phyloP scores from a whole-genome alignment of 73 alveolate genomes.

The Paraurostyla sp. region DNA sequence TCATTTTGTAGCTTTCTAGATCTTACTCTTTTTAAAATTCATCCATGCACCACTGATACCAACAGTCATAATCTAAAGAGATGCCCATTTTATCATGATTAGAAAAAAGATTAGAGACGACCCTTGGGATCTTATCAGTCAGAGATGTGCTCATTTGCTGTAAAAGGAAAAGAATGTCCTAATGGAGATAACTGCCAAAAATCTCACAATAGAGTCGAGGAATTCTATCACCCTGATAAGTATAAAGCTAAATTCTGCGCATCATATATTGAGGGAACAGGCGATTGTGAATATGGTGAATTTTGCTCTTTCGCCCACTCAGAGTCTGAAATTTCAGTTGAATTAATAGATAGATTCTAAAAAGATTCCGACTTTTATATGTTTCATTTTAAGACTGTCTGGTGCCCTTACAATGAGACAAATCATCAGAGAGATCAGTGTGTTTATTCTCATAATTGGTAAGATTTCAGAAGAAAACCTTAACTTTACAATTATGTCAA shows the following conservation, averaged over 20 bases:
- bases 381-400: conserved; percentile 76
- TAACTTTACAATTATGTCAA: conserved; percentile 58
- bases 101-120: conserved; percentile 80
- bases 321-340: conserved; percentile 81
- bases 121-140: conserved; percentile 70
- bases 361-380: conserved; percentile 75
- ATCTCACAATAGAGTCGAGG: conserved; percentile 71
- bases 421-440: conserved; percentile 78
- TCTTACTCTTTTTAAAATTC: conserved; percentile 73
- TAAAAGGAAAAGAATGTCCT: conserved; percentile 63
- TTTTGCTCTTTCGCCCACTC: conserved; percentile 91
- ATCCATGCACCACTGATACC: conserved; percentile 76
- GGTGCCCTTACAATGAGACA: conserved; percentile 80
- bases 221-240: conserved; percentile 69
- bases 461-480: conserved; percentile 87
- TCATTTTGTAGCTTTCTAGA: conserved; percentile 69
- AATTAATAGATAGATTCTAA: conserved; percentile 68
- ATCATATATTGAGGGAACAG: conserved; percentile 57
- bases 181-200: conserved; percentile 56
- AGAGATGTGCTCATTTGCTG: conserved; percentile 79
- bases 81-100: conserved; percentile 85
- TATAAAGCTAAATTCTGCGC: conserved; percentile 73
- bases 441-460: conserved; percentile 84
- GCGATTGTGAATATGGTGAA: conserved; percentile 81
- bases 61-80: conserved; percentile 82